A percentile compares a stretch with the other conserved stretches of the same genome.
Evolutionary conservation across 768 basidiomycete genomes (phyloP).

Genomic region (Agrocybe pediades): DNA sequence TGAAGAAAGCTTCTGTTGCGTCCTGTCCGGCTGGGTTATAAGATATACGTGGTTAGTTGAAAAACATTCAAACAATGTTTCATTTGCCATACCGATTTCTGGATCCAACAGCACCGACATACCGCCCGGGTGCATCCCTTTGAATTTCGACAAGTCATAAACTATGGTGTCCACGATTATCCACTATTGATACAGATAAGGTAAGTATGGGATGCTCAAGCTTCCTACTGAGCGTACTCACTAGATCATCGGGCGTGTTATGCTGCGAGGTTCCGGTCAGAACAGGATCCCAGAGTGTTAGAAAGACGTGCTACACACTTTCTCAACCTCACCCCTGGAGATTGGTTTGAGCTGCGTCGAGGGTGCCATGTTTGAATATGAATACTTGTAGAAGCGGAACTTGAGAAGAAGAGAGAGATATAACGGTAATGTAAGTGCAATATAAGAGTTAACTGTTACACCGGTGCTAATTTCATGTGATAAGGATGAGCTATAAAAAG

Average conservation of each 20-base stretch:
- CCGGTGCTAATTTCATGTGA: slow-evolving; percentile 21
- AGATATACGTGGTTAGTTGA: slow-evolving; percentile 3
- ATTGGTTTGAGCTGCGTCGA: slow-evolving; percentile 29
- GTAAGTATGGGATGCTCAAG: not conserved
- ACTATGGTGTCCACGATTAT: slow-evolving; percentile 71
- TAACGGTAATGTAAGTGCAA: not conserved
- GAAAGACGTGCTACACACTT: slow-evolving; percentile 1
- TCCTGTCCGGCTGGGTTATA: slow-evolving; percentile 71
- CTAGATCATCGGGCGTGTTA: slow-evolving; percentile 76
- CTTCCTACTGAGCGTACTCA: slow-evolving; percentile 28
- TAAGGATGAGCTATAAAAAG: slow-evolving; percentile 4
- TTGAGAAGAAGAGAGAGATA: not conserved
- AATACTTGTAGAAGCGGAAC: not conserved
- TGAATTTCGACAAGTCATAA: slow-evolving; percentile 81
- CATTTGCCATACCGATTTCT: slow-evolving; percentile 63
- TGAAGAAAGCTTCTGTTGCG: slow-evolving; percentile 85
- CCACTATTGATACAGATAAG: slow-evolving; percentile 51
- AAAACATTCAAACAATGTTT: not conserved
- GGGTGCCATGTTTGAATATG: slow-evolving; percentile 9
- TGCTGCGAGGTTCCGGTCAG: slow-evolving; percentile 45
- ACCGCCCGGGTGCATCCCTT: slow-evolving; percentile 83
- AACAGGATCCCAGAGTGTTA: not conserved
- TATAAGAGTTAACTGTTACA: slow-evolving; percentile 10
- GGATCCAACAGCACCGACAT: slow-evolving; percentile 72
- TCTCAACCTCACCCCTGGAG: slow-evolving; percentile 36